These are phyloP conservation scores for Senna tora DNA, from an alignment of 306 rosid genomes.

Conservation along the genomic window DNA sequence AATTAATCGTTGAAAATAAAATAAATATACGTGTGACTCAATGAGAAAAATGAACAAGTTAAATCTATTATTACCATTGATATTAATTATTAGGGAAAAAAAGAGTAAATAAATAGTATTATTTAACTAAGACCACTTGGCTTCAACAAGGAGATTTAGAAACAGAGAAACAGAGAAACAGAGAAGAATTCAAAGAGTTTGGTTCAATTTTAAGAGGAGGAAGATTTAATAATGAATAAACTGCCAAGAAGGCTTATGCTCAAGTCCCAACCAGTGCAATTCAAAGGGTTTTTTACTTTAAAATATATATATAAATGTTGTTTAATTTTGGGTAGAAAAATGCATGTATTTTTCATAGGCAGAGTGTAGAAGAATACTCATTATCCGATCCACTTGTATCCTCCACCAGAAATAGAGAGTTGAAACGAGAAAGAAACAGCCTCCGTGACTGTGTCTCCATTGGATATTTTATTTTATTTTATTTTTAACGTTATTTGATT, in stretches of 20 bases:
- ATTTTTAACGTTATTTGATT: background rate
- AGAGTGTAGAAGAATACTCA: background rate
- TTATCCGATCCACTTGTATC: conserved; percentile 14
- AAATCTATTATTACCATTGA: too few species aligned
- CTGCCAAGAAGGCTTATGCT: background rate
- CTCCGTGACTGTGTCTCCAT: conserved; percentile 2
- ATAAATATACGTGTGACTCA: too few species aligned
- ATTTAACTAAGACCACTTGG: too few species aligned
- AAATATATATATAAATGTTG: background rate
- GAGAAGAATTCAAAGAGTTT: too few species aligned
- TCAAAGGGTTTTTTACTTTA: too few species aligned
- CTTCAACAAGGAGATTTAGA: too few species aligned
- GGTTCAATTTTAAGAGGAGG: too few species aligned
- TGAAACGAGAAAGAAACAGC: background rate
- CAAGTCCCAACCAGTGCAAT: background rate
- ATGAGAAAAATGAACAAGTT: too few species aligned
- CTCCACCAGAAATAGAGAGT: conserved; percentile 5
- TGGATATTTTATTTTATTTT: background rate
- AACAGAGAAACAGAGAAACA: too few species aligned
- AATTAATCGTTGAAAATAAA: too few species aligned
- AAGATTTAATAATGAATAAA: background rate
- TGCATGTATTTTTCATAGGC: background rate
- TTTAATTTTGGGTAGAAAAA: background rate
- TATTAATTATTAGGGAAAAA: too few species aligned
- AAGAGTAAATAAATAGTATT: too few species aligned